Base-by-base conservation (phyloP, 2,329 filamentous ascomycete species). In the Periglandula ipomoeae region DNA sequence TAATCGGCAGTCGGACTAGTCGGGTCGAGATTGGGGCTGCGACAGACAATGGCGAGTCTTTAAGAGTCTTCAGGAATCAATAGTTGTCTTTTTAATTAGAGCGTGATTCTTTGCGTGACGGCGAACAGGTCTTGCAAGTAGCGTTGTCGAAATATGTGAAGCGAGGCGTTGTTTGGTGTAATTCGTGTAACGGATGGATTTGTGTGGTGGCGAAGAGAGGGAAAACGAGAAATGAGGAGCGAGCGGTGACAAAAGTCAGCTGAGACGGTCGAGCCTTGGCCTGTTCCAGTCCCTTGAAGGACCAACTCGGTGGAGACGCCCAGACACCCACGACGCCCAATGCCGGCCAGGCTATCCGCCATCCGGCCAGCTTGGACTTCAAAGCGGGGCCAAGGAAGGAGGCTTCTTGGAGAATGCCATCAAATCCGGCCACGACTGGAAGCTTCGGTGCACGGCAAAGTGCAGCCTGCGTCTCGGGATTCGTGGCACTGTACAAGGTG, bases 171-270 rank as follows among this genome's bases (percentile, higher is more conserved):
- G 30, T 32, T 32, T 32, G 30, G 30, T 32, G 4, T 15, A 10
- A 8, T 30, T 30, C 27, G 6, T 3, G 27, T 10, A 30, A 13
- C 27, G 27, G 27, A 30, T 10, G 27, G 27, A 30, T 30, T 32
- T 23, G 43, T 34, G 35, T 35, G 39, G 17, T 44, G 40, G 19
- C 32, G 3, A 35, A 35, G 47, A 35, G 20, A 48, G 32, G 44
- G 23, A 42, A 38, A 45, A 34, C 17, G 20, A 23, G 30, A 46
- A 44, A 23, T 32, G 48, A 40, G 44, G 39, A 38, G 44, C 22
- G 30, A 44, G 49, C 40, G 42, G 23, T 20, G 35, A 41, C 22
- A 43, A 46, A 39, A 7, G 27, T 4, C 27, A 30, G 26, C 26
- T 27, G 26, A 15, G 15, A 32, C 42, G 44, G 37, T 30, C 42